Percentiles rank a stretch among this genome's conserved stretches.
Conservation (phyloP, 345 rosid genomes). For the Isatis tinctoria region DNA sequence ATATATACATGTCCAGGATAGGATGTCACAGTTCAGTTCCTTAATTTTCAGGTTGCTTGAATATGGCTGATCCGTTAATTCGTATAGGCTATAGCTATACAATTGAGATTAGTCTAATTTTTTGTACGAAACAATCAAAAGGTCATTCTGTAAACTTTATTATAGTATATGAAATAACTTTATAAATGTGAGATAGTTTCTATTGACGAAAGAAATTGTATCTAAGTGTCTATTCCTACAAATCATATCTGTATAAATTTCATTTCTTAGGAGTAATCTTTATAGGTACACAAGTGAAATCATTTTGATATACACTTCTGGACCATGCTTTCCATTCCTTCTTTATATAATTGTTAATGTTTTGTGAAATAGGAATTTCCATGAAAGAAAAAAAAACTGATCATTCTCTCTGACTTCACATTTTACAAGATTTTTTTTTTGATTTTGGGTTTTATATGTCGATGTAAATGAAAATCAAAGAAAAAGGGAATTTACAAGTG, state of each 20-base stretch:
- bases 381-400: not conserved
- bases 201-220: not conserved
- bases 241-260: not conserved
- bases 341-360: slow-evolving; percentile 5
- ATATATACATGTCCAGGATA: not conserved
- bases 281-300: not conserved
- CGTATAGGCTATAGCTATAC: not conserved
- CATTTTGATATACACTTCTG: slow-evolving; percentile 7
- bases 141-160: not conserved
- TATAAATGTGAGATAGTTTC: not conserved
- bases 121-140: not conserved
- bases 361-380: not conserved
- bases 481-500: slow-evolving; percentile 11
- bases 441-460: not conserved
- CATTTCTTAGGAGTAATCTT: not conserved
- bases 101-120: not conserved
- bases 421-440: slow-evolving; percentile 1
- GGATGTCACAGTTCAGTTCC: not conserved
- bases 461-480: not conserved
- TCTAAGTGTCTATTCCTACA: not conserved
- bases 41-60: not conserved
- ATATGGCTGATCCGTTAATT: not conserved
- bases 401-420: slow-evolving; percentile 23
- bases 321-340: slow-evolving; percentile 18
- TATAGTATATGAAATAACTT: not conserved